Evolutionary conservation across 2,329 filamentous ascomycete species (phyloP), one percentile per base, ranked within the genome.

Genomic region (Bretziella fagacearum): DNA sequence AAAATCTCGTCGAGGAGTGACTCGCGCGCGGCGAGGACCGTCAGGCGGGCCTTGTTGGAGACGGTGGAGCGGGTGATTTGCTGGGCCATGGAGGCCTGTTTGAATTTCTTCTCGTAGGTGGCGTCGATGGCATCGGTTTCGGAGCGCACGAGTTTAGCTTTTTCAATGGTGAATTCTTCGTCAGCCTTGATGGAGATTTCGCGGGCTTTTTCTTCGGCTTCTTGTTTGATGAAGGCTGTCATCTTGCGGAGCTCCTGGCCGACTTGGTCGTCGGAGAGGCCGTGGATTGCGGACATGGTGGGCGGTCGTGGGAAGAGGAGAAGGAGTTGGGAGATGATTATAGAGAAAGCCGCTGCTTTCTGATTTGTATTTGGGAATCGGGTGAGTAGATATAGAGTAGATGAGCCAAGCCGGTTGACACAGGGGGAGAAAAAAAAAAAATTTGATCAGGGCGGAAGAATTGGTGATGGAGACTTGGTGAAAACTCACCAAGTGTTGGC

Each of bases 201-300:
- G 62, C 83, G 83, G 58, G 86, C 86, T 68, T 98, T 98, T 64
- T 98, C 91, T 60, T 82, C 76, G 51, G 91, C 91, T 70, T 98
- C 91, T 69, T 96, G 91, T 65, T 86, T 84, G 78, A 98, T 98
- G 77, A 98, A 98, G 62, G 87, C 89, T 51, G 91, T 96, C 91
- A 98, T 98, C 77, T 98, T 98, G 74, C 84, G 87, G 67, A 98
- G 84, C 78, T 98, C 91, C 68, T 84, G 80, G 68, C 84, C 80
- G 74, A 98, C 91, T 86, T 94, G 86, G 70, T 93, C 86, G 75
- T 95, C 87, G 68, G 87, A 94, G 69, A 96, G 81, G 64, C 85
- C 83, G 79, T 94, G 86, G 55, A 77, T 71, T 20, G 50, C 37
- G 23, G 52, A 48, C 73, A 51, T 51, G 41, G 11, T 48, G 32